phyloP scores from a whole-genome alignment of 441 rosid species.

The Aquilaria agallochum region DNA sequence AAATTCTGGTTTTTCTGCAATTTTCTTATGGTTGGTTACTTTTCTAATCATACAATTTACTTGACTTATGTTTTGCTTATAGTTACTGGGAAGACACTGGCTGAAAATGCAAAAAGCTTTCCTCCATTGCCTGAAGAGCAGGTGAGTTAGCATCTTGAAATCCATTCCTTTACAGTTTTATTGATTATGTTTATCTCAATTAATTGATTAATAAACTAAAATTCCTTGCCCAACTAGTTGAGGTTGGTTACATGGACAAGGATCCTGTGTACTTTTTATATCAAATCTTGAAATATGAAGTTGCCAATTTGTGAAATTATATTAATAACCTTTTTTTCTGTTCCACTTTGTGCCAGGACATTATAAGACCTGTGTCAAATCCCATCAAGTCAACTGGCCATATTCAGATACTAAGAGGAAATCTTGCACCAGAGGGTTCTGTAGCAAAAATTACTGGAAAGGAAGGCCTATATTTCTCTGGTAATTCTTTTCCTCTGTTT shows the following conservation, averaged over 20 bases:
- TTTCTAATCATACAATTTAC: constrained; percentile 5
- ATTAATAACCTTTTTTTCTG: background rate
- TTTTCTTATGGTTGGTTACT: constrained; percentile 5
- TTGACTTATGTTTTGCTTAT: constrained; percentile 13
- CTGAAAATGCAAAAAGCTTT: constrained; percentile 65
- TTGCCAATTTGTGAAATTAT: too few relatives aligned
- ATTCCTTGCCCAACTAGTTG: too few relatives aligned
- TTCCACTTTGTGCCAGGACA: constrained; percentile 35
- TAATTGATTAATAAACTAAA: too few relatives aligned
- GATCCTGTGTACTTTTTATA: too few relatives aligned
- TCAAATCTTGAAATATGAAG: too few relatives aligned
- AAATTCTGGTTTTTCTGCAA: constrained; percentile 6
- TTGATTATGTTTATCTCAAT: background rate
- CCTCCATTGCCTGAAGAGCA: constrained; percentile 76
- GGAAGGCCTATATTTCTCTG: constrained; percentile 92
- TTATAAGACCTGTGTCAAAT: constrained; percentile 68
- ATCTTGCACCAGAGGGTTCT: constrained; percentile 95
- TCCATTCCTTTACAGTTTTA: background rate
- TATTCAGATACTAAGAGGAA: constrained; percentile 80
- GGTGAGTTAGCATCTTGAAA: constrained; percentile 33
- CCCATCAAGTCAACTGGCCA: constrained; percentile 97
- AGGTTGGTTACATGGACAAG: too few relatives aligned
- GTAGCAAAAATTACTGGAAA: constrained; percentile 99
- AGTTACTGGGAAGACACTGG: constrained; percentile 94
- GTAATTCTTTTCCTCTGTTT: constrained; percentile 27